Evolutionary conservation across 441 rosid species (phyloP).

Genomic region (Gossypium davidsonii): DNA sequence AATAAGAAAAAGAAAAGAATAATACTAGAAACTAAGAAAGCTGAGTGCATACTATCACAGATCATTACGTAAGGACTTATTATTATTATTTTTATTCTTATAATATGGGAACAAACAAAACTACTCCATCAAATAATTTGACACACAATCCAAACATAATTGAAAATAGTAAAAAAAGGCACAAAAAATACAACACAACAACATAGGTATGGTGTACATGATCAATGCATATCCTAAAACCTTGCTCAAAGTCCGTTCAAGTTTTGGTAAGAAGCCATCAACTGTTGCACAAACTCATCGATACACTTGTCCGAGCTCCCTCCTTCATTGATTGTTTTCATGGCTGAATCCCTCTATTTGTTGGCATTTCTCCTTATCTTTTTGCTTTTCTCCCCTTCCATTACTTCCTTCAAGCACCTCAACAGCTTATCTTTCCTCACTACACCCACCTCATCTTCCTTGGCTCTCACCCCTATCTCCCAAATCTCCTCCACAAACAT

Average conservation of each 20-base stretch:
- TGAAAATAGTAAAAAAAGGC: too few relatives aligned
- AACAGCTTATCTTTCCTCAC: slow-evolving; percentile 45
- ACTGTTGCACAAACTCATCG: slow-evolving; percentile 32
- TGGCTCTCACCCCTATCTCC: slow-evolving; percentile 48
- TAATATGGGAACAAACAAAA: background rate
- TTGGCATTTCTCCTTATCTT: slow-evolving; percentile 38
- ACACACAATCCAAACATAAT: background rate
- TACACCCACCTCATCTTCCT: slow-evolving; percentile 38
- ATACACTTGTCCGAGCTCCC: slow-evolving; percentile 56
- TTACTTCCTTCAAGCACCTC: slow-evolving; percentile 52
- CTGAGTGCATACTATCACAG: background rate
- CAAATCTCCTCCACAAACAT: slow-evolving; percentile 47
- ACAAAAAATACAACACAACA: too few relatives aligned
- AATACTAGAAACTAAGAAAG: background rate
- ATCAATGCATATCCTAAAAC: background rate
- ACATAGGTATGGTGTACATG: too few relatives aligned
- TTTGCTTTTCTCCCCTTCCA: slow-evolving; percentile 46
- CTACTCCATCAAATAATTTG: background rate
- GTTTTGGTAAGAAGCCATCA: slow-evolving; percentile 10
- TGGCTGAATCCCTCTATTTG: slow-evolving; percentile 52
- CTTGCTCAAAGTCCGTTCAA: background rate
- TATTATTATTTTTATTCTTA: background rate
- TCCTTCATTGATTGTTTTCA: slow-evolving; percentile 46
- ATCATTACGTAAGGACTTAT: background rate
- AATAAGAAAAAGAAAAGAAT: background rate